Conservation (phyloP, 2,329 filamentous ascomycete genomes). For the Macrophomina phaseolina region DNA sequence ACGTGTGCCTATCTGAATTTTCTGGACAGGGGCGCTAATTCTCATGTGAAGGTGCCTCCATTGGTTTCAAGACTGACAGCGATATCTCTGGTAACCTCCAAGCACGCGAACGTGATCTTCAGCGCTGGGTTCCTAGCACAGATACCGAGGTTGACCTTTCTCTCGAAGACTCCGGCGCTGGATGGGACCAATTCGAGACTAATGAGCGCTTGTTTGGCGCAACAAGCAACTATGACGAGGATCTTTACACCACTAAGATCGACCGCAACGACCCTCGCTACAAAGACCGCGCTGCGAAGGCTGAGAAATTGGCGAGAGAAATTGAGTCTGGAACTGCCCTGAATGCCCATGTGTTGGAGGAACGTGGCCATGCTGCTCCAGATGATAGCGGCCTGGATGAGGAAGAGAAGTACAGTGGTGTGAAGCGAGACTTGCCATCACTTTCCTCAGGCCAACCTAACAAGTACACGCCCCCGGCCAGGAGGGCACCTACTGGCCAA, state of each 20-base stretch:
- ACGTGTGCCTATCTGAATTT: constrained; percentile 32
- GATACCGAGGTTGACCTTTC: constrained; percentile 69
- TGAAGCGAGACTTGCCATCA: constrained; percentile 75
- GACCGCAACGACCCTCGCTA: constrained; percentile 84
- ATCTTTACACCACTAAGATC: constrained; percentile 90
- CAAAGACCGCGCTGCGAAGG: constrained; percentile 75
- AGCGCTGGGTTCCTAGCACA: constrained; percentile 77
- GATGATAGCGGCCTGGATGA: constrained; percentile 77
- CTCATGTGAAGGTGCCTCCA: constrained; percentile 62
- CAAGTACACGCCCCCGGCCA: constrained; percentile 90
- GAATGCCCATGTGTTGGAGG: constrained; percentile 87
- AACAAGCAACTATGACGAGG: constrained; percentile 90
- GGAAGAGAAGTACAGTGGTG: constrained; percentile 97
- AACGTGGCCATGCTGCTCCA: constrained; percentile 72
- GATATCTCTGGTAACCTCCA: constrained; percentile 80
- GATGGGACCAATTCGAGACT: constrained; percentile 93
- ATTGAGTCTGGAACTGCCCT: constrained; percentile 78
- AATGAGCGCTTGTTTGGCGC: constrained; percentile 89
- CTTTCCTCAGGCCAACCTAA: constrained; percentile 64
- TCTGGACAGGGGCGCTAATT: not conserved
- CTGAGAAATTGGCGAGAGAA: constrained; percentile 86
- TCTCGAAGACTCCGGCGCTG: constrained; percentile 63
- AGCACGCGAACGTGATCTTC: constrained; percentile 74
- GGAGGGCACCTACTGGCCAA: constrained; percentile 77
- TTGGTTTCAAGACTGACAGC: constrained; percentile 81